These are phyloP conservation scores for Gyrodon lividus DNA, from an alignment of 768 basidiomycete genomes.

Conservation along the genomic window DNA sequence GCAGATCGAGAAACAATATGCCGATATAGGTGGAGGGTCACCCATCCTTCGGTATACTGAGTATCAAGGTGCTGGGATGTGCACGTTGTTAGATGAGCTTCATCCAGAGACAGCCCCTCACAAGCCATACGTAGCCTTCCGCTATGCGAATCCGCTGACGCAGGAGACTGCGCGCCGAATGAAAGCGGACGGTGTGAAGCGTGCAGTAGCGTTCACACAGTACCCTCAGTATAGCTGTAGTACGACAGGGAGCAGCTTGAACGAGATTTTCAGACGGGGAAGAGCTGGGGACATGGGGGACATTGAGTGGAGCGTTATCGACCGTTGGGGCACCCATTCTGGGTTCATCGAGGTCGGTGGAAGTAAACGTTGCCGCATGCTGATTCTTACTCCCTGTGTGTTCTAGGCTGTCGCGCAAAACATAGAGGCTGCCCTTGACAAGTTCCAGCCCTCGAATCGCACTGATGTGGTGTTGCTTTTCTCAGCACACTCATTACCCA, in stretches of 20 bases:
- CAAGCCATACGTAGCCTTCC: slow-evolving; percentile 94
- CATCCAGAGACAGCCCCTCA: slow-evolving; percentile 91
- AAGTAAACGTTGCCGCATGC: not conserved
- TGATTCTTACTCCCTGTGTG: slow-evolving; percentile 4
- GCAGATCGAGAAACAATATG: slow-evolving; percentile 91
- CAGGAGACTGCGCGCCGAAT: slow-evolving; percentile 79
- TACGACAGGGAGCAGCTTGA: slow-evolving; percentile 95
- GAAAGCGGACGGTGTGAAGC: slow-evolving; percentile 85
- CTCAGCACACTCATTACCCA: slow-evolving; percentile 96
- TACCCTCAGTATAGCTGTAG: slow-evolving; percentile 99
- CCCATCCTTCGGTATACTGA: slow-evolving; percentile 92
- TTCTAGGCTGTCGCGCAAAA: slow-evolving; percentile 86
- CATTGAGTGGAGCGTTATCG: slow-evolving; percentile 96
- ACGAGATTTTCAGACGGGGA: slow-evolving; percentile 78
- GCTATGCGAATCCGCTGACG: slow-evolving; percentile 89
- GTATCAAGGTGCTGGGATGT: slow-evolving; percentile 89
- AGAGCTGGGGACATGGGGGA: slow-evolving; percentile 59
- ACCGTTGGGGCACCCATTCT: slow-evolving; percentile 94
- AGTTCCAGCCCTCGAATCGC: slow-evolving; percentile 72
- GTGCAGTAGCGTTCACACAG: slow-evolving; percentile 95
- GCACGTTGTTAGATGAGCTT: slow-evolving; percentile 87
- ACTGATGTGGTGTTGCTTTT: slow-evolving; percentile 83
- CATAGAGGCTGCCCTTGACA: slow-evolving; percentile 75
- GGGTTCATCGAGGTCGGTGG: slow-evolving; percentile 89
- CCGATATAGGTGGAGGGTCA: slow-evolving; percentile 93